Evolutionary conservation across 1,284 basidiomycete genomes (phyloP).

Genomic region (Coniophora puteana): DNA sequence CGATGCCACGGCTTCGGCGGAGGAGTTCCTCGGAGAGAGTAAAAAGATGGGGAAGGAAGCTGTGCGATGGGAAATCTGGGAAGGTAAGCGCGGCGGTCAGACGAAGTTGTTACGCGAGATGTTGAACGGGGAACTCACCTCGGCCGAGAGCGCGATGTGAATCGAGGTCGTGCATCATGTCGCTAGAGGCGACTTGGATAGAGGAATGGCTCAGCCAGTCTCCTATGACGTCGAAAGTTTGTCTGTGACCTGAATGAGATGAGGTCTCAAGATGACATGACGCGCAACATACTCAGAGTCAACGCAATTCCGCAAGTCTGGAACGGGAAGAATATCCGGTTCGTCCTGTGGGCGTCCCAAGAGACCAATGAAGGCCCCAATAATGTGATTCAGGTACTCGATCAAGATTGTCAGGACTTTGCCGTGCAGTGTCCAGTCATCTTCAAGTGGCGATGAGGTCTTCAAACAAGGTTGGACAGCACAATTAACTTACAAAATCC

Average conservation of each 20-base stretch:
- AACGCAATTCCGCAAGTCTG: constrained; percentile 9
- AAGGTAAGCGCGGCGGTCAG: constrained; percentile 8
- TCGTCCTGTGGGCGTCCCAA: constrained; percentile 22
- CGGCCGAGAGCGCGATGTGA: constrained; percentile 46
- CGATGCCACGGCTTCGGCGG: constrained; percentile 25
- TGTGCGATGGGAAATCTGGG: constrained; percentile 51
- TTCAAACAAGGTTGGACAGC: constrained; percentile 1
- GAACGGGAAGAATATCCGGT: constrained; percentile 11
- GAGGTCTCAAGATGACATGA: background rate
- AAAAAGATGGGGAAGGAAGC: constrained; percentile 48
- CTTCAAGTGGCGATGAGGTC: constrained; percentile 29
- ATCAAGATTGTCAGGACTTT: constrained; percentile 41
- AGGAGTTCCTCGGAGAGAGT: constrained; percentile 35
- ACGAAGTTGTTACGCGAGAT: background rate
- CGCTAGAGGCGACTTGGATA: constrained; percentile 22
- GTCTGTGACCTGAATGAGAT: constrained; percentile 27
- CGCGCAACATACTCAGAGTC: constrained; percentile 25
- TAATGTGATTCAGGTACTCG: constrained; percentile 36
- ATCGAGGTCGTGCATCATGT: constrained; percentile 44
- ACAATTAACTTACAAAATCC: constrained; percentile 44
- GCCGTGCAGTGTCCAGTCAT: constrained; percentile 57
- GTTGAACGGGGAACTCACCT: constrained; percentile 32
- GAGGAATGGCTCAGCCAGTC: constrained; percentile 38
- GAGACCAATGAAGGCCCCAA: constrained; percentile 28
- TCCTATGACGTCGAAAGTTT: constrained; percentile 36